Percentiles rank a stretch among this genome's conserved stretches.
phyloP scores from a whole-genome alignment of 176 grass and related monocot genomes.

The Themeda triandra region DNA sequence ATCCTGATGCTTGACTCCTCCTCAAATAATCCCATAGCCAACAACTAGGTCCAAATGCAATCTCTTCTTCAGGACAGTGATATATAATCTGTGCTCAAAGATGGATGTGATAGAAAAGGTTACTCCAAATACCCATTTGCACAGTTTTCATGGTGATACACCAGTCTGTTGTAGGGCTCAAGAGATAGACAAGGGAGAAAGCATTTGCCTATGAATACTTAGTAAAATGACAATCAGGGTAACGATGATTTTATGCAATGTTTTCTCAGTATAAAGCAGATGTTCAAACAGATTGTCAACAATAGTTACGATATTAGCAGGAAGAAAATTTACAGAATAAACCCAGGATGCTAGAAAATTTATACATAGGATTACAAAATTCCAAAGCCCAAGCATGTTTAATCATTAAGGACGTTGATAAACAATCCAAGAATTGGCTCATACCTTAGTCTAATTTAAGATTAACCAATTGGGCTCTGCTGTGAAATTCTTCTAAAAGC shows the following conservation, averaged over 20 bases:
- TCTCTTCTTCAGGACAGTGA: conserved; percentile 93
- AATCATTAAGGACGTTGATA: neutral
- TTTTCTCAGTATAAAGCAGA: neutral
- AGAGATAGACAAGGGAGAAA: neutral
- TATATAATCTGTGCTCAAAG: conserved; percentile 54
- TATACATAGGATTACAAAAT: neutral
- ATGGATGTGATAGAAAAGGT: neutral
- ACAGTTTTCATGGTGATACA: neutral
- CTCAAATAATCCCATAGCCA: conserved; percentile 99
- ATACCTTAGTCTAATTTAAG: conserved; percentile 6
- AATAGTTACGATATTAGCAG: neutral
- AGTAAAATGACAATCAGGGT: neutral
- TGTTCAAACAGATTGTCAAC: neutral
- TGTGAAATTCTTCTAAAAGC: neutral
- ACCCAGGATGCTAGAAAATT: neutral
- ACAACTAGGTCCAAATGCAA: conserved; percentile 94
- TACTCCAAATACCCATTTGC: neutral
- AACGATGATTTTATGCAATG: conserved; percentile 12
- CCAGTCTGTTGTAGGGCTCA: neutral
- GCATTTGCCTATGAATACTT: neutral
- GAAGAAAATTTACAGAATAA: neutral
- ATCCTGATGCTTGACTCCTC: conserved; percentile 90
- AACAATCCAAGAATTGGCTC: neutral
- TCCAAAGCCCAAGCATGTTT: neutral
- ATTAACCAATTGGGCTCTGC: neutral